Evolutionary conservation across 1,284 basidiomycete species (phyloP), one percentile per base, ranked within the genome.

Genomic region (Fomitopsis pinicola): DNA sequence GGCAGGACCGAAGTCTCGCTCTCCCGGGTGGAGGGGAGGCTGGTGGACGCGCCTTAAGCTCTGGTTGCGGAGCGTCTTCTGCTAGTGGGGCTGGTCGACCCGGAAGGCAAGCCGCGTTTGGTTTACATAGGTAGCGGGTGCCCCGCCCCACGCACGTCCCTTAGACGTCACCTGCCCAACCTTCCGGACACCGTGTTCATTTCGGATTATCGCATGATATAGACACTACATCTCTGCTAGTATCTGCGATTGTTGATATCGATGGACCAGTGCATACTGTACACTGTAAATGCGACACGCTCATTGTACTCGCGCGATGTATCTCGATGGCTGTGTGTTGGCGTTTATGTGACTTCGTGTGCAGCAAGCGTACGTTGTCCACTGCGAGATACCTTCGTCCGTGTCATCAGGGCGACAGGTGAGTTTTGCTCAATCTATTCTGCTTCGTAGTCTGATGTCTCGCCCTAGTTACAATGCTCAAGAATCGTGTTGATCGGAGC

Each of bases 1-100:
- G 83, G 72, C 90, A 40, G 83, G 87, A 59, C 68, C 78, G 40
- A 83, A 79, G 68, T 72, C 75, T 58, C 85, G 89, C 40, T 74
- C 74, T 35, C 79, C 81, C 42, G 84, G 82, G 30, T 91, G 86
- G 84, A 77, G 82, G 68, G 89, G 89, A 19, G 80, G 82, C 59
- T 91, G 86, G 87, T 91, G 89, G 89, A 81, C 81, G 48, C 78
- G 86, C 65, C 84, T 92, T 69, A 76, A 84, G 66, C 71, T 84
- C 38, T 92, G 89, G 90, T 87, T 85, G 80, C 83, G 82, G 70
- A 82, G 80, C 73, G 64, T 86, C 44, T 89, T 91, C 74, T 89
- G 88, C 60, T 76, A 71, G 67, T 30, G 60, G 52, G 45, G 35
- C 52, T 42, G 42, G 35, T 36, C n/a, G n/a, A 45, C 14, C 30